Base-by-base conservation (phyloP, 495 filamentous ascomycete genomes). In the Neurospora hispaniola region DNA sequence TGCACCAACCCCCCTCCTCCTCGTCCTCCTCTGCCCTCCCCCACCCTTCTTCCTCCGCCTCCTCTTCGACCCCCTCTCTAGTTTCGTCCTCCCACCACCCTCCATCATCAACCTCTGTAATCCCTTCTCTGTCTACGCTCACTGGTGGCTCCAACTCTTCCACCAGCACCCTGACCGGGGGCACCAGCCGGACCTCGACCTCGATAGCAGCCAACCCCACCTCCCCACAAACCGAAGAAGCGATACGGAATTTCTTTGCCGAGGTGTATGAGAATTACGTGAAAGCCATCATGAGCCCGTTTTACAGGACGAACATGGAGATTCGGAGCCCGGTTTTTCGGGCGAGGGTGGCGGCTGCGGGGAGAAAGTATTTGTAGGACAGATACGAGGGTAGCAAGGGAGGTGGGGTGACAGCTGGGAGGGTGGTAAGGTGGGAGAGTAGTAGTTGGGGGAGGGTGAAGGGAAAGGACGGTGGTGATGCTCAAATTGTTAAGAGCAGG, bases 281-380 rank as follows among this genome's bases (percentile, higher is more conserved):
- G 66, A 99, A 99, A 86, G 92, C 93, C n/a, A 88, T 94, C 46
- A 98, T 99, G 96, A 97, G 89, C 80, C 96, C 96, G 42, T 99
- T 99, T 82, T 97, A 96, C 82, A 83, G 87, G 71, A 86, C 89
- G 68, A 92, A 95, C 77, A 91, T 91, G 88, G 88, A 90, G 79
- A 89, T 99, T 42, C 87, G 85, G 80, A 97, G 93, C 80, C 89
- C 92, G 0, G 89, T 98, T 3, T 99, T 99, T 79, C 86, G 93
- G 78, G 79, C 84, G 46, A 88, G 91, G 81, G 93, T 99, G 4
- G 89, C 87, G 12, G 92, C 92, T 41, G 95, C 94, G 9, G 96
- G 93, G 81, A 94, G 91, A 86, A 99, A 98, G 82, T 98, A 96
- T 83, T 80, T 99, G 70, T 97, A 73, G 69, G 54, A 9, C 54